Evolutionary conservation across 306 rosid species (phyloP), one percentile per base, ranked within the genome.

Genomic region (Cercis canadensis): DNA sequence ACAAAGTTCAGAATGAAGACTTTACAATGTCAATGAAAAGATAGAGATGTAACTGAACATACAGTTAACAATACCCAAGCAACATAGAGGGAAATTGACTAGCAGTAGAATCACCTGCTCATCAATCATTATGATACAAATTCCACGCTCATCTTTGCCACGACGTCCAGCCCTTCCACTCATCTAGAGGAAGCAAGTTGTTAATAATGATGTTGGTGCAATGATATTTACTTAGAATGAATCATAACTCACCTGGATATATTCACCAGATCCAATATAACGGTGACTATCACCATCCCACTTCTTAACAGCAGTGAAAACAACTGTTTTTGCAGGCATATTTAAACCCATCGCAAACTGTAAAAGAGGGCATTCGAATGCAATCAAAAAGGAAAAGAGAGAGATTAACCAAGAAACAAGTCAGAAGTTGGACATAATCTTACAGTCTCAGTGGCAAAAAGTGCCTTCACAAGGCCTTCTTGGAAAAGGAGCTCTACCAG

Each of bases 261-360:
- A 94, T 89, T 94, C 98, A 78, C 99, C 99, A 65, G 99, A 91
- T 74, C 99, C 95, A 70, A 94, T 86, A 70, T 77, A 94, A 7
- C 99, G 92, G 75, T 94, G 96, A 66, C 99, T 94, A 81, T 94
- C 97, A 77, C 96, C 97, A 75, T 94, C 99, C 99, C 99, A 94
- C 83, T 94, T 91, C 82, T 94, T 91, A 67, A 91, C 88, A 57
- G 97, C 88, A 44, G 97, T 94, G 87, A 94, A 94, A 75, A 94
- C 95, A 70, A 94, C 99, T 63, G 99, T 94, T 78, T 94, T 94
- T 59, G 97, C 99, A 8, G 99, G 99, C 99, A 94, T 94, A 79
- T 94, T 94, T 78, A 94, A 84, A 61, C 99, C 99, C 99, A 94
- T 94, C 13, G 99, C 99, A 83, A 94, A 94, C 99, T 91, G 87